phyloP scores from a whole-genome alignment of 768 basidiomycete genomes.

The Albatrellus ellisii region DNA sequence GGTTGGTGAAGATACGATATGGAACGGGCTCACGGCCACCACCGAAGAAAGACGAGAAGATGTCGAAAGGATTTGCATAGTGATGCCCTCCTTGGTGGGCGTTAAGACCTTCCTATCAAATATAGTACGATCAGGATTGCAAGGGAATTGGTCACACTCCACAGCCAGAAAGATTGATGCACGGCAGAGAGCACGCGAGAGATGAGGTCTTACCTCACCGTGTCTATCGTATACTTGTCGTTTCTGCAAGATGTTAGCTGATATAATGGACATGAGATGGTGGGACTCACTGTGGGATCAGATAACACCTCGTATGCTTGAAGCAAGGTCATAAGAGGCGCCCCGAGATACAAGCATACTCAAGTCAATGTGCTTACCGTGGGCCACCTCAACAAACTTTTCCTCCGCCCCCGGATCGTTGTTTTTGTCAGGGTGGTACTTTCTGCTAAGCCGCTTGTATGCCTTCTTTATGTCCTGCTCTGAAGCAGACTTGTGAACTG shows the following conservation, averaged over 20 bases:
- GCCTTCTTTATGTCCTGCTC: slow-evolving; percentile 86
- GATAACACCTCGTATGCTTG: slow-evolving; percentile 92
- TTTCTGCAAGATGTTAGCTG: slow-evolving; percentile 44
- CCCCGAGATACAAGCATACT: neutral
- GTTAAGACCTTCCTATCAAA: slow-evolving; percentile 72
- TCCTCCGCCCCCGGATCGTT: slow-evolving; percentile 70
- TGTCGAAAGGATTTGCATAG: slow-evolving; percentile 82
- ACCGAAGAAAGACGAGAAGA: slow-evolving; percentile 90
- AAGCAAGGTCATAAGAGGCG: slow-evolving; percentile 4
- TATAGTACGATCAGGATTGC: neutral
- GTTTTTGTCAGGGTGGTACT: slow-evolving; percentile 94
- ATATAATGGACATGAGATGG: neutral
- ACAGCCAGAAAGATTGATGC: neutral
- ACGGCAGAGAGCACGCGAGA: neutral
- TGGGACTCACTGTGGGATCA: slow-evolving; percentile 49
- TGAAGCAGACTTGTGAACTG: slow-evolving; percentile 64
- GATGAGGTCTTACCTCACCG: slow-evolving; percentile 49
- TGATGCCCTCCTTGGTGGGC: slow-evolving; percentile 82
- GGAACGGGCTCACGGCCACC: slow-evolving; percentile 46
- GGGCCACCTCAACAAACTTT: slow-evolving; percentile 84
- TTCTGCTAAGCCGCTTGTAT: slow-evolving; percentile 80
- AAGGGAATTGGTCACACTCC: neutral
- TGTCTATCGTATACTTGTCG: slow-evolving; percentile 87
- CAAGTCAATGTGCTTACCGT: slow-evolving; percentile 39
- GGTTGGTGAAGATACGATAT: neutral